These are phyloP conservation scores for Cladosporium sp. DNA, from an alignment of 2,329 filamentous ascomycete genomes.

Conservation along the genomic window DNA sequence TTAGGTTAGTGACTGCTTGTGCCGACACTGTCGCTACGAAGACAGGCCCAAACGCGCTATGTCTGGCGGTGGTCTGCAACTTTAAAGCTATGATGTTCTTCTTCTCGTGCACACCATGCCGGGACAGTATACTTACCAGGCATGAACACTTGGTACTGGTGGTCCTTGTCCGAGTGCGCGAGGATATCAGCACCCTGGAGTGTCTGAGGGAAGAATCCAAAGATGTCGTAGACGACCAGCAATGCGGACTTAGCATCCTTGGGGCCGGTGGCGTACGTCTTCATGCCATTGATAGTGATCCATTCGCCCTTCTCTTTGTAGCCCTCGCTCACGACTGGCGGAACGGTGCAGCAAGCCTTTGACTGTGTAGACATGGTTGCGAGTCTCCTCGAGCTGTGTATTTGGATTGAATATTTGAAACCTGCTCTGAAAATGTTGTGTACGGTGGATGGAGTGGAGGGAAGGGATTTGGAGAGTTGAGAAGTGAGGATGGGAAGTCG, in stretches of 20 bases:
- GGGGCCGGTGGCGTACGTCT: conserved; percentile 62
- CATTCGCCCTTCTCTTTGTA: conserved; percentile 62
- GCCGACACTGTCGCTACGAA: not conserved
- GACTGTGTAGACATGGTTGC: conserved; percentile 38
- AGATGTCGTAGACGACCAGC: conserved; percentile 63
- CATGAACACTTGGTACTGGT: conserved; percentile 79
- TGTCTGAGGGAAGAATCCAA: conserved; percentile 65
- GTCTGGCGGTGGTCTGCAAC: not conserved
- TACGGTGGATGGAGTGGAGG: not conserved
- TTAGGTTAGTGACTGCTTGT: not conserved
- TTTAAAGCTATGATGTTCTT: not conserved
- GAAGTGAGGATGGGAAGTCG: conserved; percentile 15
- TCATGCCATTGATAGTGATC: conserved; percentile 61
- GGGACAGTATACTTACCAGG: conserved; percentile 47
- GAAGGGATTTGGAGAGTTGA: conserved; percentile 12
- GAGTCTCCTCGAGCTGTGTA: not conserved
- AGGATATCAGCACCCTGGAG: conserved; percentile 66
- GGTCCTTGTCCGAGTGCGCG: conserved; percentile 52
- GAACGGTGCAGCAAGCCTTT: conserved; percentile 52
- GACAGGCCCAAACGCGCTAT: not conserved
- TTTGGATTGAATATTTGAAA: not conserved
- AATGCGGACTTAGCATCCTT: conserved; percentile 59
- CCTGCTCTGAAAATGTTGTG: conserved; percentile 3
- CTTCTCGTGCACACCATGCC: not conserved
- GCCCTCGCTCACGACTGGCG: conserved; percentile 50